phyloP scores from a whole-genome alignment of 225 moss, liverwort and hornwort genomes.

The Polytrichum formosum region DNA sequence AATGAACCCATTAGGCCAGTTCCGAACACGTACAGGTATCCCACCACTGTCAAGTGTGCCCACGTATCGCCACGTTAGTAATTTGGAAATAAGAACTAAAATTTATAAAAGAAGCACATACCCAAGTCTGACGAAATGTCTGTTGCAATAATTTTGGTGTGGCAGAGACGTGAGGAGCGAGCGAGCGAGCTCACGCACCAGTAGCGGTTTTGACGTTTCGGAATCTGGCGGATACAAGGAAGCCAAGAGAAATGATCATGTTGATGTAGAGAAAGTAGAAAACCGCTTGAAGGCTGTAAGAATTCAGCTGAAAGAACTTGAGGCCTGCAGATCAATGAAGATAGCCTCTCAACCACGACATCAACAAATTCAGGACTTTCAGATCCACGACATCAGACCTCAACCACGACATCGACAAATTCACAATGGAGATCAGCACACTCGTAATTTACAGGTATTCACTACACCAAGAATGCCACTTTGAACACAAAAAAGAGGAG shows the following conservation, averaged over 20 bases:
- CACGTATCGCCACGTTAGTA: slow-evolving; percentile 2
- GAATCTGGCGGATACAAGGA: slow-evolving; percentile 58
- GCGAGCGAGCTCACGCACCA: slow-evolving; percentile 30
- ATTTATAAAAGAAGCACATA: background rate
- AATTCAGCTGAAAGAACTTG: slow-evolving; percentile 64
- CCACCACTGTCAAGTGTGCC: slow-evolving; percentile 48
- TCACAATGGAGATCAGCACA: no score
- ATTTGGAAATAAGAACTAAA: slow-evolving; percentile 2
- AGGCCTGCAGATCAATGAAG: slow-evolving; percentile 35
- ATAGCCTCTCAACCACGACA: no score
- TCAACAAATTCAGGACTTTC: no score
- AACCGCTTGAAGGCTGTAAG: slow-evolving; percentile 58
- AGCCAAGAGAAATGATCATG: slow-evolving; percentile 70
- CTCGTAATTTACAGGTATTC: no score
- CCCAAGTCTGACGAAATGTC: background rate
- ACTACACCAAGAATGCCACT: background rate
- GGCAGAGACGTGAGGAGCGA: background rate
- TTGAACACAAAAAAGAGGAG: background rate
- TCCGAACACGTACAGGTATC: slow-evolving; percentile 84
- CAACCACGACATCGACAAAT: no score
- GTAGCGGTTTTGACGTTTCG: slow-evolving; percentile 67
- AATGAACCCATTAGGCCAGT: slow-evolving; percentile 72
- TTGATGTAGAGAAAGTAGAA: slow-evolving; percentile 84
- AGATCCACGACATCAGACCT: no score
- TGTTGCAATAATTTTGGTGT: no score